These are phyloP conservation scores for Penicillium sp. DNA, from an alignment of 2,329 filamentous ascomycete genomes.

Conservation along the genomic window DNA sequence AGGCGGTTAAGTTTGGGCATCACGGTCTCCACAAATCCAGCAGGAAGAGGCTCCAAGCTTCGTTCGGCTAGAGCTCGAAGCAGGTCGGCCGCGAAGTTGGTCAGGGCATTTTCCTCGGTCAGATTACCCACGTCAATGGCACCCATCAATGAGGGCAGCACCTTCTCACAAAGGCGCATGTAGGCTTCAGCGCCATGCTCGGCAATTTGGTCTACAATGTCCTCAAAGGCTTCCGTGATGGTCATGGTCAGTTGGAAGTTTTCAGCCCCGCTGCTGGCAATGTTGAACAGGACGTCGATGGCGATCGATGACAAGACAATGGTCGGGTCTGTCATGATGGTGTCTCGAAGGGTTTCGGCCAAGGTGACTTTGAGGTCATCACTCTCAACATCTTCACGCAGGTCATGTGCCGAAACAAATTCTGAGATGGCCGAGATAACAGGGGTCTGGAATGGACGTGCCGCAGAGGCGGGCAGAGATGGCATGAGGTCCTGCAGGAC, in stretches of 20 bases:
- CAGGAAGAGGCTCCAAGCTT: constrained; percentile 79
- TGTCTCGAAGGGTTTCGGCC: constrained; percentile 79
- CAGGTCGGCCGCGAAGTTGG: constrained; percentile 83
- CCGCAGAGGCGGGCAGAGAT: constrained; percentile 52
- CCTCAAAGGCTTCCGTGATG: constrained; percentile 88
- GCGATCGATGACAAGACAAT: constrained; percentile 72
- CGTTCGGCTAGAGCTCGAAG: constrained; percentile 78
- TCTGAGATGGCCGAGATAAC: constrained; percentile 64
- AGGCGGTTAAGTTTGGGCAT: constrained; percentile 85
- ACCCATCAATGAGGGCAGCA: constrained; percentile 81
- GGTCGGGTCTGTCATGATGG: constrained; percentile 75
- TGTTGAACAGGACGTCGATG: constrained; percentile 79
- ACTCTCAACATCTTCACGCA: constrained; percentile 79
- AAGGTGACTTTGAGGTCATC: constrained; percentile 91
- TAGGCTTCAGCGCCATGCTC: constrained; percentile 68
- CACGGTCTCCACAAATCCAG: constrained; percentile 79
- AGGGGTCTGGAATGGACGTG: constrained; percentile 59
- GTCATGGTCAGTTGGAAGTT: constrained; percentile 91
- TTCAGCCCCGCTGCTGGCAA: constrained; percentile 82
- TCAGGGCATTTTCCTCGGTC: constrained; percentile 75
- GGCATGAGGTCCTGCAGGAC: constrained; percentile 71
- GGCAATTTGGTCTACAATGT: constrained; percentile 71
- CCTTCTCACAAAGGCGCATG: constrained; percentile 76
- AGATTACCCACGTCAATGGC: constrained; percentile 86
- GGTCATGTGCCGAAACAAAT: constrained; percentile 78